Evolutionary conservation across 2,329 filamentous ascomycete genomes (phyloP).

Genomic region (Talaromyces pinophilus): DNA sequence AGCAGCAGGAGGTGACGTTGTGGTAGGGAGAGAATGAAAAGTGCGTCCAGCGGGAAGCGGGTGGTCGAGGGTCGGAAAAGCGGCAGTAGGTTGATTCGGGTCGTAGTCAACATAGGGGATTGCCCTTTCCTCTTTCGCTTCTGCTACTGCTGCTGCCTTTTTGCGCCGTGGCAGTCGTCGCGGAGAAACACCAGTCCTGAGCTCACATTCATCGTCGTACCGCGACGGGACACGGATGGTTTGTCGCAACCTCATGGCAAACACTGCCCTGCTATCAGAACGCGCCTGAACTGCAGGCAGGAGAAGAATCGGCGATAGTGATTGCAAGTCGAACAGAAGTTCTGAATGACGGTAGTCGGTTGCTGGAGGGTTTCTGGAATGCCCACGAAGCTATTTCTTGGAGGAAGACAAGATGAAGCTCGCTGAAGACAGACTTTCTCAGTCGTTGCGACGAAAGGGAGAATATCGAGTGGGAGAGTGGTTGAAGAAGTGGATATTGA

Average conservation of each 20-base stretch:
- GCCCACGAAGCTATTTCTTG: neutral
- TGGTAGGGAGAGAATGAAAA: neutral
- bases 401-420: neutral
- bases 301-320: neutral
- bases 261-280: neutral
- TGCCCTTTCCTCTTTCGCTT: slow-evolving; percentile 6
- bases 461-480: neutral
- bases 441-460: neutral
- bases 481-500: neutral
- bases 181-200: slow-evolving; percentile 20
- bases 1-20: neutral
- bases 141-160: neutral
- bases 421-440: neutral
- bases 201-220: slow-evolving; percentile 32
- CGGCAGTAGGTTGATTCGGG: slow-evolving; percentile 43
- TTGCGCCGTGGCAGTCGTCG: slow-evolving; percentile 20
- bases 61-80: slow-evolving; percentile 43
- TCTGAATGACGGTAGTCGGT: slow-evolving; percentile 1
- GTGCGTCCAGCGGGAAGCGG: slow-evolving; percentile 18
- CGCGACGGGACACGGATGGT: slow-evolving; percentile 35
- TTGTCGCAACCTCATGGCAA: slow-evolving; percentile 37
- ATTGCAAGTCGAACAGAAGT: neutral
- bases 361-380: neutral
- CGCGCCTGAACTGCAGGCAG: neutral
- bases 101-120: slow-evolving; percentile 36